Percentiles rank a stretch among this genome's conserved stretches.
These are phyloP conservation scores for Acer campestre DNA, from an alignment of 345 rosid genomes.

Conservation along the genomic window DNA sequence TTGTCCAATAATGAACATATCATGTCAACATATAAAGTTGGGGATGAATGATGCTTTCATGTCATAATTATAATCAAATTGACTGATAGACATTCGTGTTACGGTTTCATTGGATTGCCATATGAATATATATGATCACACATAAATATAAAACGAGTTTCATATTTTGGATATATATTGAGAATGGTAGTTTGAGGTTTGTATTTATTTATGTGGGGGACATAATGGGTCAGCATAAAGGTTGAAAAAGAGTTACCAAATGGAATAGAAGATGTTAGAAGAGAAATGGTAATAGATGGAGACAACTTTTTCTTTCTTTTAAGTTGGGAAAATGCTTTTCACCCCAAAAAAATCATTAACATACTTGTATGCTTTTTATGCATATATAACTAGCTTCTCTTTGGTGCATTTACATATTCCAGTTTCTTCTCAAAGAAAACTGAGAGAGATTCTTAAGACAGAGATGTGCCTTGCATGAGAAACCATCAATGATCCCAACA, in stretches of 20 bases:
- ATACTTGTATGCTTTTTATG: slow-evolving; percentile 31
- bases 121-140: too few species aligned
- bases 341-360: slow-evolving; percentile 17
- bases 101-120: too few species aligned
- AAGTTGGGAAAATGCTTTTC: slow-evolving; percentile 14
- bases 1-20: too few species aligned
- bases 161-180: background rate
- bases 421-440: slow-evolving; percentile 1
- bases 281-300: slow-evolving; percentile 7
- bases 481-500: slow-evolving; percentile 10
- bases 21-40: too few species aligned
- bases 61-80: too few species aligned
- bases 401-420: background rate
- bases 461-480: background rate
- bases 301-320: slow-evolving; percentile 18
- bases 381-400: background rate
- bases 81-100: too few species aligned
- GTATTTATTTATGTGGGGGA: background rate
- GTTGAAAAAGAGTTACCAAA: background rate
- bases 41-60: too few species aligned
- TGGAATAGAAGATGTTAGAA: background rate
- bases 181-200: background rate
- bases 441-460: background rate
- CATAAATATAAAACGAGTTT: background rate
- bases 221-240: slow-evolving; percentile 9